phyloP scores from a whole-genome alignment of 176 grass and related monocot species.

The Elaeis guineensis region DNA sequence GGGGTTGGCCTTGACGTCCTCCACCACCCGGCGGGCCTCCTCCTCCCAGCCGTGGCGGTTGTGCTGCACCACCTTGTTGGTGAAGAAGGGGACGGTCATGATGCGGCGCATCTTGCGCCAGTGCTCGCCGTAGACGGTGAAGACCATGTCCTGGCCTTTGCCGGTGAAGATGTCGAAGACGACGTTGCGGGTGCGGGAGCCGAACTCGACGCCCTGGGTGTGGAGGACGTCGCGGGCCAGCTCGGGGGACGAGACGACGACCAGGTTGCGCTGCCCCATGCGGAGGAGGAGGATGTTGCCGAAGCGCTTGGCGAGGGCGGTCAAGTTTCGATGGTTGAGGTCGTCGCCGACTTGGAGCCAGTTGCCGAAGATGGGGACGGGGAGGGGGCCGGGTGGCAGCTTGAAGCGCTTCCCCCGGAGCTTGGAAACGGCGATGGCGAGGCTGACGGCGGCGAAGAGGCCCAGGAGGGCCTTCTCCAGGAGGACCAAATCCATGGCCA shows the following conservation, averaged over 20 bases:
- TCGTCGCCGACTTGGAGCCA: slow-evolving; percentile 12
- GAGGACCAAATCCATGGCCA: background rate
- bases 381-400: slow-evolving; percentile 1
- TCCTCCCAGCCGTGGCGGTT: slow-evolving; percentile 4
- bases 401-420: slow-evolving; percentile 1
- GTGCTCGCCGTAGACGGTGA: slow-evolving; percentile 16
- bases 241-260: background rate
- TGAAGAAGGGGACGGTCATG: slow-evolving; percentile 17
- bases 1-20: background rate
- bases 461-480: slow-evolving; percentile 1
- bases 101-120: slow-evolving; percentile 19
- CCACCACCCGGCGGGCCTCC: slow-evolving; percentile 1
- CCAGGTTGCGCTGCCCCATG: slow-evolving; percentile 9
- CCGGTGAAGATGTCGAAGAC: slow-evolving; percentile 8
- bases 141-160: slow-evolving; percentile 14
- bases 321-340: slow-evolving; percentile 7
- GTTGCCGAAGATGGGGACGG: slow-evolving; percentile 13
- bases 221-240: background rate
- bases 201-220: too few species aligned
- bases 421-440: slow-evolving; percentile 1
- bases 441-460: background rate
- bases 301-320: background rate
- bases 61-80: slow-evolving; percentile 11
- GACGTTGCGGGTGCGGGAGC: too few species aligned
- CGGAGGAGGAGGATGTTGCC: slow-evolving; percentile 7